A percentile compares a stretch with the other conserved stretches of the same genome.
phyloP scores from a whole-genome alignment of 495 filamentous ascomycete genomes.

The Copromyces sp. region DNA sequence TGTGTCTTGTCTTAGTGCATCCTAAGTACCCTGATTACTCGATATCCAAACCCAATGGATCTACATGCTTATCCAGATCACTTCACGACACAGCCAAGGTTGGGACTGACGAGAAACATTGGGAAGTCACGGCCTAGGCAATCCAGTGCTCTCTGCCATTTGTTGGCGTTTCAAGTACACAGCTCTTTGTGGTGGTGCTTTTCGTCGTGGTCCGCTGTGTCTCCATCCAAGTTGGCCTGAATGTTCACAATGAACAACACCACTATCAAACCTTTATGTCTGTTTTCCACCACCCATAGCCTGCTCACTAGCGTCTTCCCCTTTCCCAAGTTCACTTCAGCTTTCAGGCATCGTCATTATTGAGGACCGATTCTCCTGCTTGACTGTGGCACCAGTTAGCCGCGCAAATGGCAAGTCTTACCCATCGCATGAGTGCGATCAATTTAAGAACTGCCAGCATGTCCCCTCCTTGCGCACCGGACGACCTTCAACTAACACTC shows the following conservation, averaged over 20 bases:
- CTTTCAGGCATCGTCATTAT: background rate
- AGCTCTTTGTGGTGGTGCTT: background rate
- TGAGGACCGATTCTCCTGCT: background rate
- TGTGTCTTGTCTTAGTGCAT: background rate
- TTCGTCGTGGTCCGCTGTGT: background rate
- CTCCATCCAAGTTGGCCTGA: background rate
- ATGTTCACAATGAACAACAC: background rate
- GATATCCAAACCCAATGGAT: background rate
- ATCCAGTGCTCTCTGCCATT: background rate
- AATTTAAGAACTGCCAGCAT: background rate
- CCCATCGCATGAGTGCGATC: background rate
- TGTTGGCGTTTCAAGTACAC: background rate
- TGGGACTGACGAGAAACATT: background rate
- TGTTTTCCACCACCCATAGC: background rate
- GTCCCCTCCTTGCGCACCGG: background rate
- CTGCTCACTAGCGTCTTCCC: background rate
- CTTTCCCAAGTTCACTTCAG: background rate
- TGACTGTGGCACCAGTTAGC: background rate
- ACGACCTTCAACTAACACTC: background rate
- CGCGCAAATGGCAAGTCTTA: background rate
- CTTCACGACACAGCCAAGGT: background rate
- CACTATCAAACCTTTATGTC: background rate
- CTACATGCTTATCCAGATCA: background rate
- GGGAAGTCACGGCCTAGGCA: background rate
- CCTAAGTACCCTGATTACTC: background rate